Conservation (phyloP, 345 rosid species). For the Linum usitatissimum region DNA sequence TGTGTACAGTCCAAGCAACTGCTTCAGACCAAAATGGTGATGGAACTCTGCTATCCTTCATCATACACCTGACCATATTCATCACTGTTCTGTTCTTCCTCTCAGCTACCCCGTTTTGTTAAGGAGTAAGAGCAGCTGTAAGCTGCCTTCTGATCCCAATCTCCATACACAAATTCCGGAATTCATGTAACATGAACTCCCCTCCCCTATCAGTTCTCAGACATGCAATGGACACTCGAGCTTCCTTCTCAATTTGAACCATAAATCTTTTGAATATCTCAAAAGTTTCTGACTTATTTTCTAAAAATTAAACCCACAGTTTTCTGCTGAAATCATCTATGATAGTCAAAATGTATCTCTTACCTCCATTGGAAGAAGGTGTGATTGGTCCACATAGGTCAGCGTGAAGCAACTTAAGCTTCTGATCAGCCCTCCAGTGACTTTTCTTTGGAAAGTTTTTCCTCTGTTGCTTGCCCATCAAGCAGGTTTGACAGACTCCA, state of each 20-base stretch:
- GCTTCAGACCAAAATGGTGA: background rate
- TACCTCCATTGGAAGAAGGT: background rate
- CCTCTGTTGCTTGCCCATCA: background rate
- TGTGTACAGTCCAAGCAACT: background rate
- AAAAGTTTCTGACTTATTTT: background rate
- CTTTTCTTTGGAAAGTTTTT: background rate
- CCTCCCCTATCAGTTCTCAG: conserved; percentile 1
- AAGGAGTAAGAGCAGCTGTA: background rate
- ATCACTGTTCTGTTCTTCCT: background rate
- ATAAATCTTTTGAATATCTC: background rate
- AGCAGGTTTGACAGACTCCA: background rate
- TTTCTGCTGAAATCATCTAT: background rate
- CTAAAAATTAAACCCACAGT: background rate
- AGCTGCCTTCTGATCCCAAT: background rate
- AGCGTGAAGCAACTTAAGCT: background rate
- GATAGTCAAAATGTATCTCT: background rate
- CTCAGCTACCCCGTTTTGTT: background rate
- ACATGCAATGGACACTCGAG: background rate
- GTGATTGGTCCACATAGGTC: background rate
- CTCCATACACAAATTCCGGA: background rate
- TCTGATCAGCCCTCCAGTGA: background rate
- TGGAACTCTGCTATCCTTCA: background rate
- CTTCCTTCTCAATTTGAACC: background rate
- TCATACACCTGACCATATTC: background rate
- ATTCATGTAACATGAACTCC: background rate